Evolutionary conservation across 2,329 filamentous ascomycete species (phyloP), one percentile per base, ranked within the genome.

Genomic region (Diaporthe humulicola): DNA sequence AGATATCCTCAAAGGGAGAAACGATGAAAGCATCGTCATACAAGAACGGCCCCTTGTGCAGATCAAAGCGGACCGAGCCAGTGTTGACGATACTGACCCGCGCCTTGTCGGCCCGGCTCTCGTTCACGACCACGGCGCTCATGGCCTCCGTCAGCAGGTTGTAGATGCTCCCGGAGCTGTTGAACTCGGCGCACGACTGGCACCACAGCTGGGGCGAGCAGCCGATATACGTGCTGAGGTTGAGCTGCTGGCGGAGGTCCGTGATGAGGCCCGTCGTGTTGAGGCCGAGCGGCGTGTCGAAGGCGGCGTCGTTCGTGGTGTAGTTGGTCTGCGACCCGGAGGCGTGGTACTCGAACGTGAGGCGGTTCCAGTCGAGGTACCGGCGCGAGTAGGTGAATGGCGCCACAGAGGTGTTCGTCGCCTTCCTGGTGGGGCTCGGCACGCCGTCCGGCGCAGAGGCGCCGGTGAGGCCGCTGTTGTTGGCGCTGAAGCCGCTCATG

Each of bases 331-430:
- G 69, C 60, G 74, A 75, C 14, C 85, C 86, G n/a, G 84, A 81
- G 4, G 90, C 87, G 79, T 93, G 92, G 79, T 91, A 93, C 74
- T 88, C 86, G 78, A 93, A 93, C 0, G 90, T 92, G n/a, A 87
- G 84, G 7, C 90, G 87, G 81, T 93, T 93, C 89, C 91, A 93
- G 82, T 94, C 92, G 14, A 94, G 85, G 79, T 93, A 93, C 33
- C 91, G 87, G 10, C 92, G 88, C 4, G 89, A 88, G 79, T 89
- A 92, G 12, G 82, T 77, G 74, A 84, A 84, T 56, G 83, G 83
- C 9, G 86, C 81, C 1, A 81, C 84, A 14, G 83, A 82, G 70
- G 81, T 83, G 6, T 80, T 76, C 1, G 78, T 81, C 2, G 86
- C 87, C 69, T 83, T 85, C 36, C 85, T 86, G 6, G 79, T 81